Percentiles rank a stretch among this genome's conserved stretches.
Evolutionary conservation across 768 basidiomycete genomes (phyloP).

Genomic region (Macrocybe gigantea): DNA sequence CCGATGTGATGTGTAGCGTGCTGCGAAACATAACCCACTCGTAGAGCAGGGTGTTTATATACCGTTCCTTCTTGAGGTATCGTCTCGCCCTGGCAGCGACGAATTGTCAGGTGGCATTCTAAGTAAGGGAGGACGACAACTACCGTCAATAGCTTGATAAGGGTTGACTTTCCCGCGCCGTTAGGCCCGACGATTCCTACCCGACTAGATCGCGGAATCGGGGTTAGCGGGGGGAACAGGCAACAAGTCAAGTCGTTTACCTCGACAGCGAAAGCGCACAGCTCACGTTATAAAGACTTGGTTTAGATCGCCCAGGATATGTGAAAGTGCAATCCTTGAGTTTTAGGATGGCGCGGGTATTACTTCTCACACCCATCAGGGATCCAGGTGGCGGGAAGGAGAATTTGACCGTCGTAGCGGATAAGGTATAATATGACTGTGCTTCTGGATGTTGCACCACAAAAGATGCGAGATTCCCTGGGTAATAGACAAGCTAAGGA

Average conservation of each 20-base stretch:
- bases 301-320: constrained; percentile 78
- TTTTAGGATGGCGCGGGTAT: constrained; percentile 93
- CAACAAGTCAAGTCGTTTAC: constrained; percentile 27
- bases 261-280: constrained; percentile 93
- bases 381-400: constrained; percentile 94
- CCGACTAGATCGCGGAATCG: constrained; percentile 44
- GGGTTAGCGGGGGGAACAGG: constrained; percentile 11
- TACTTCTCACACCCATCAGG: constrained; percentile 94
- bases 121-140: background rate
- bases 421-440: constrained; percentile 93
- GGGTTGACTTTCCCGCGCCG: constrained; percentile 93
- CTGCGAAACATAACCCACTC: constrained; percentile 96
- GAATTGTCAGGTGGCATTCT: constrained; percentile 5
- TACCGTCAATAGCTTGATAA: constrained; percentile 90
- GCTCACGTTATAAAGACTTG: constrained; percentile 82
- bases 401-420: constrained; percentile 91
- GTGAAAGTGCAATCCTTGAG: constrained; percentile 89
- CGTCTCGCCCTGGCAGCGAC: constrained; percentile 68
- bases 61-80: constrained; percentile 87
- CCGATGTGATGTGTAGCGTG: constrained; percentile 97
- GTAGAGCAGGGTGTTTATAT: constrained; percentile 90
- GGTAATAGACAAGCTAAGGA: constrained; percentile 82
- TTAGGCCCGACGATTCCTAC: constrained; percentile 91
- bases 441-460: constrained; percentile 90
- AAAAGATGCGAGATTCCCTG: constrained; percentile 86